Base-by-base conservation (phyloP, 1,284 basidiomycete species). In the Bjerkandera adusta region DNA sequence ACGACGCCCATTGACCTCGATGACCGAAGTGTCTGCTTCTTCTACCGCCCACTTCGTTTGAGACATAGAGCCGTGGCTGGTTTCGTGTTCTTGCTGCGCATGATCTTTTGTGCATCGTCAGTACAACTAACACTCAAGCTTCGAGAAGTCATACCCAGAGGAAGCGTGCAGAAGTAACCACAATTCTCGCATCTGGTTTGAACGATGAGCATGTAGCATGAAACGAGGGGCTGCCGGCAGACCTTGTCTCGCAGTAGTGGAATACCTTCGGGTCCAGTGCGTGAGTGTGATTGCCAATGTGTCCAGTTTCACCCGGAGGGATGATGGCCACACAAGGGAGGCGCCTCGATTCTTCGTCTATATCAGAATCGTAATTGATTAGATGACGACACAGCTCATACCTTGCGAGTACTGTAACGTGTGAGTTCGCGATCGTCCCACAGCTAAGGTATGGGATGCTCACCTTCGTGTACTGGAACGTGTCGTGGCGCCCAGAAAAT, bases 51-150 rank as follows among this genome's bases (percentile, higher is more conserved):
- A 84, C 30, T 67, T 65, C 0, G 75, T 75, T 38, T 61, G 67
- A 0, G 76, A 75, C 82, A 83, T 83, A 1, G 78, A 81, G 3
- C 81, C 81, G 52, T 83, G 81, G 25, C 69, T 68, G 0, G 81
- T 84, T 27, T 82, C 79, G 43, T 83, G 81, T 34, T 79, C 74
- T 49, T 73, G 67, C 50, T 84, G 81, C 0, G 74, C 43, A 52
- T 84, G 82, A 0, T 77, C 81, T 84, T 46, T 44, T 35, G 18
- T 30, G 8, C 8, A 30, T 34, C 15, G n/a, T 45, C 21, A 30
- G 26, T 24, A 36, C 6, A 24, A 5, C n/a, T 8, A 8, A 8
- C 27, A 30, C 8, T 30, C 27, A n/a, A 30, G 27, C n/a, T 8
- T 30, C 13, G 33, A 15, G 22, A 24, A 20, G 4, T 38, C 51